Evolutionary conservation across 345 rosid genomes (phyloP).

Genomic region (Aethionema arabicum): DNA sequence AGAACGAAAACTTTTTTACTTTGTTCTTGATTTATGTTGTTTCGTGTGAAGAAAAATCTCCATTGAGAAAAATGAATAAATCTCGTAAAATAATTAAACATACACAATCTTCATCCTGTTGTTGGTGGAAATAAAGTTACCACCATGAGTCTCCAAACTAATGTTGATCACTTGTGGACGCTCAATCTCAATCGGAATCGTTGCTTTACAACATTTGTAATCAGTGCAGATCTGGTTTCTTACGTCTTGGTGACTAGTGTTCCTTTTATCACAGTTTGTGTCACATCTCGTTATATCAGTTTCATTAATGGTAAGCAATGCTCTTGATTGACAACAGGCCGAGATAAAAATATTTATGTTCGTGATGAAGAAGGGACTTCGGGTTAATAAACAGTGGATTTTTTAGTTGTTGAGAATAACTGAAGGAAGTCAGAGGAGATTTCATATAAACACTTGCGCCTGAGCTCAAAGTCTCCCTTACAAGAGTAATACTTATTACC

Average conservation of each 20-base stretch:
- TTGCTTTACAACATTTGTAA: constrained; percentile 43
- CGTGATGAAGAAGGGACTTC: constrained; percentile 35
- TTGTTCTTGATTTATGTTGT: too few species aligned
- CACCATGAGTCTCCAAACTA: constrained; percentile 1
- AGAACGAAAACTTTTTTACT: too few species aligned
- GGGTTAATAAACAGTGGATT: constrained; percentile 25
- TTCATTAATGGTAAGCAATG: background rate
- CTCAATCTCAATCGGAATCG: constrained; percentile 30
- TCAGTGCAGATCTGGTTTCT: constrained; percentile 36
- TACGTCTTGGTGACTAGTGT: background rate
- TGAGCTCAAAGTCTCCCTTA: background rate
- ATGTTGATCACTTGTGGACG: background rate
- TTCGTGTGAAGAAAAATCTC: too few species aligned
- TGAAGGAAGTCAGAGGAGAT: constrained; percentile 32
- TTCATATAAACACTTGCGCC: constrained; percentile 15
- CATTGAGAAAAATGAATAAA: too few species aligned
- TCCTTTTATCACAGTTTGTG: constrained; percentile 36
- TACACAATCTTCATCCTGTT: too few species aligned
- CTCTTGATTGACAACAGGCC: constrained; percentile 38
- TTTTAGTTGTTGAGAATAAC: constrained; percentile 20
- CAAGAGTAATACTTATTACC: constrained; percentile 30
- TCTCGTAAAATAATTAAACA: too few species aligned
- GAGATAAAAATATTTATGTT: constrained; percentile 38
- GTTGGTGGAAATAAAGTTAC: too few species aligned
- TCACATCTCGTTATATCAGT: constrained; percentile 38